Evolutionary conservation across 1,284 basidiomycete species (phyloP).

Genomic region (Ustanciosporium gigantosporum): DNA sequence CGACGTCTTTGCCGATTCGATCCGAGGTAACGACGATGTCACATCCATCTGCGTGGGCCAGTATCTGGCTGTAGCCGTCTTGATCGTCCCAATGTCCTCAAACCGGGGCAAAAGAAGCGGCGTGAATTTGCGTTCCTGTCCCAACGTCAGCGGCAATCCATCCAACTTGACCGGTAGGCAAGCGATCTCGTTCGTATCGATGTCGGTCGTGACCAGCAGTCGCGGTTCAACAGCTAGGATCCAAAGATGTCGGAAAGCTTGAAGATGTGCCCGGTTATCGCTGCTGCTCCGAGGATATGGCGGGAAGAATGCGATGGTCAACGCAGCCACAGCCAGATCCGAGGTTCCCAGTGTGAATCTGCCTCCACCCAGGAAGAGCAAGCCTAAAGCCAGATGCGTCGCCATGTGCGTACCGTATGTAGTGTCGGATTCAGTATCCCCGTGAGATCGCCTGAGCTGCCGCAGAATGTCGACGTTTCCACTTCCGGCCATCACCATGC

Average conservation of each 20-base stretch:
- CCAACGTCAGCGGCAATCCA: neutral
- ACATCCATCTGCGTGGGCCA: conserved; percentile 64
- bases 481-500: conserved; percentile 93
- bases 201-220: conserved; percentile 76
- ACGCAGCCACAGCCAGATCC: conserved; percentile 83
- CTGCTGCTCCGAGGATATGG: conserved; percentile 69
- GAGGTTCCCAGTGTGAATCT: conserved; percentile 89
- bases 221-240: conserved; percentile 90
- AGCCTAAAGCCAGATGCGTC: conserved; percentile 85
- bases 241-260: conserved; percentile 94
- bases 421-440: conserved; percentile 69
- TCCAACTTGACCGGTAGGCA: conserved; percentile 36
- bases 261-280: conserved; percentile 88
- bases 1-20: conserved; percentile 4
- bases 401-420: conserved; percentile 87
- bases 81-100: conserved; percentile 75
- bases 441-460: conserved; percentile 85
- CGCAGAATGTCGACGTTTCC: conserved; percentile 89
- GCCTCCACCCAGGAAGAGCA: conserved; percentile 92
- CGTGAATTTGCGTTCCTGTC: conserved; percentile 3
- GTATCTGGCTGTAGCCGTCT: conserved; percentile 87
- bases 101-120: conserved; percentile 89
- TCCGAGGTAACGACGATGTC: neutral
- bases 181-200: conserved; percentile 44
- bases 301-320: conserved; percentile 83